Base-by-base conservation (phyloP, 208 protist genomes). In the Leishmania amazonensis region DNA sequence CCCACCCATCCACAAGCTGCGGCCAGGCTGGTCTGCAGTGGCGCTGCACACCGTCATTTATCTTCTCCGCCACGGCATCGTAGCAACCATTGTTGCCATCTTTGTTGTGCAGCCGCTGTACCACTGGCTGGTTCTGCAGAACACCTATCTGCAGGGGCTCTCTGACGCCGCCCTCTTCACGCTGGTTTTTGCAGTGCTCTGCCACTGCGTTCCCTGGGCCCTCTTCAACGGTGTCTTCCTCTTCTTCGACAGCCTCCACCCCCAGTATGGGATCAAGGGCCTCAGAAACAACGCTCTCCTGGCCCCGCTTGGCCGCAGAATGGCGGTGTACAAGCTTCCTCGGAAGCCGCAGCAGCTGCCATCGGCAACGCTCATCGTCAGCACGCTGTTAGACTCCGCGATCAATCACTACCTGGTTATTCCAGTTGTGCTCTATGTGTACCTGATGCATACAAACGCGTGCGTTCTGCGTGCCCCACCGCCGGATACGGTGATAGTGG, bases 221-320 rank as follows among this genome's bases (percentile, higher is more conserved):
- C 21, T 84, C 45, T 85, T 92, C 53, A 88, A 91, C 72, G 75
- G 75, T 80, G 67, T 89, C 60, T 91, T 78, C 53, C 54, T 86
- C 76, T 85, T 88, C 65, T 80, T 89, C n/a, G 88, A 89, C 80
- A 87, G 81, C 77, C 42, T 90, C 9, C 72, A 85, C 76, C 86
- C 78, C 0, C 74, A 83, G 67, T 75, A 77, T 15, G 85, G 83
- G n/a, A 79, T 75, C 53, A 81, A 64, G 40, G 72, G 57, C 71
- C 81, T 83, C 53, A 77, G 80, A 51, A 72, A 76, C 40, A 31
- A 64, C 79, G 64, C 78, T 1, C 65, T 84, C 0, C 53, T 91
- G 47, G 51, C 62, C 28, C 81, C 84, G 45, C 76, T 91, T 3
- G 85, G 81, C 7, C 81, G 79, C 24, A 85, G 78, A 76, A 80